Conservation (phyloP, 169 alveolate genomes). For the Toxoplasma gondii region DNA sequence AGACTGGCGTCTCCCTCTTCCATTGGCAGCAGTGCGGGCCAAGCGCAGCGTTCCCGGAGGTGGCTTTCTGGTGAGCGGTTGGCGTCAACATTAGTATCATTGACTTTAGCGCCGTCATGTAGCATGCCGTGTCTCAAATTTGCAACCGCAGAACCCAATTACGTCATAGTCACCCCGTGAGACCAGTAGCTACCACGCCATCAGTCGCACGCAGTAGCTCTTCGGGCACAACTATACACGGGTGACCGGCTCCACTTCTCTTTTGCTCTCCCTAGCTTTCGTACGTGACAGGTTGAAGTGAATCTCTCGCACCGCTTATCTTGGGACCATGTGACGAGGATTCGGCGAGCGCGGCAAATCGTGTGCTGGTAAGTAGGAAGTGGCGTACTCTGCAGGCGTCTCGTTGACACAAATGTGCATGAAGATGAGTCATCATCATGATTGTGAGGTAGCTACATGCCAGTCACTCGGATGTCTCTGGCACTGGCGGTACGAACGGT, state of each 20-base stretch:
- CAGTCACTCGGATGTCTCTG: too few relatives aligned
- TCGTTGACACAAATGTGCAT: too few relatives aligned
- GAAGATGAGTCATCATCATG: too few relatives aligned
- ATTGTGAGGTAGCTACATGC: too few relatives aligned
- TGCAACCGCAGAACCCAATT: not conserved
- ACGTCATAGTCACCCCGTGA: not conserved
- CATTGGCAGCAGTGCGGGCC: not conserved
- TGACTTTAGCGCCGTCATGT: not conserved
- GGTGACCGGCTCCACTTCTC: not conserved
- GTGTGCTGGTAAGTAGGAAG: not conserved
- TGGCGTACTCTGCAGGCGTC: too few relatives aligned
- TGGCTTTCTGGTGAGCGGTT: not conserved
- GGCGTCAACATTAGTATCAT: not conserved
- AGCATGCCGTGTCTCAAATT: not conserved
- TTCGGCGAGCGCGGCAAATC: constrained; percentile 1
- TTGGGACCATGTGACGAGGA: constrained; percentile 4
- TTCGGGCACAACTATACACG: not conserved
- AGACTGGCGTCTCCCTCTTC: constrained; percentile 26
- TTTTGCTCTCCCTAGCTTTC: not conserved
- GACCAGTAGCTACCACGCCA: not conserved
- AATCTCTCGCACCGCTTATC: not conserved
- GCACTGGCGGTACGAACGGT: too few relatives aligned
- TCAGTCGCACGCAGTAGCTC: not conserved
- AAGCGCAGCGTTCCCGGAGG: not conserved
- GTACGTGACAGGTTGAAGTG: not conserved